phyloP scores from a whole-genome alignment of 1,139 yeast species.

The Candida smagusa region DNA sequence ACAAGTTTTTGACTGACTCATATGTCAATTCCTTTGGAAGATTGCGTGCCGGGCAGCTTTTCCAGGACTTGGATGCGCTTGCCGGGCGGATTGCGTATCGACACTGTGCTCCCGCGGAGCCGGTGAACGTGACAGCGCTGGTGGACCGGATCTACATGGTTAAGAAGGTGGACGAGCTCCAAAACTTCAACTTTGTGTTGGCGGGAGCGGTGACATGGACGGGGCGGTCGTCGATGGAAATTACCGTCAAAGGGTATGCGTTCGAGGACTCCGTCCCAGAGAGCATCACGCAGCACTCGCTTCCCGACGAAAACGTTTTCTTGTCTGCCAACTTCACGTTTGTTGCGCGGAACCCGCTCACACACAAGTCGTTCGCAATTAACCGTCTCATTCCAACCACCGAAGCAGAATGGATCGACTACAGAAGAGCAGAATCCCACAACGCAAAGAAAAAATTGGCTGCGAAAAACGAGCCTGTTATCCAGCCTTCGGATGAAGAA shows the following conservation, averaged over 20 bases:
- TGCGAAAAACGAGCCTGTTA: conserved; percentile 59
- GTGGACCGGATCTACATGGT: conserved; percentile 90
- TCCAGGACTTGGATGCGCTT: conserved; percentile 86
- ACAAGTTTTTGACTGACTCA: conserved; percentile 77
- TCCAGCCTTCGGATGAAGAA: conserved; percentile 75
- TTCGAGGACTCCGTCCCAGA: conserved; percentile 51
- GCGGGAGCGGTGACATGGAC: conserved; percentile 94
- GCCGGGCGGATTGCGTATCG: conserved; percentile 86
- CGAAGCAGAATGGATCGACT: conserved; percentile 77
- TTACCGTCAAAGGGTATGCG: conserved; percentile 83
- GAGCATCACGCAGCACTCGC: conserved; percentile 42
- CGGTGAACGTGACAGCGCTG: conserved; percentile 90
- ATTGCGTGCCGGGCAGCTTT: conserved; percentile 84
- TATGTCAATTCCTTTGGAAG: conserved; percentile 88
- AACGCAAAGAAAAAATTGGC: conserved; percentile 79
- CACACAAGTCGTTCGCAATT: conserved; percentile 83
- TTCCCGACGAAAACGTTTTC: conserved; percentile 49
- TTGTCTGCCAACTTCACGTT: conserved; percentile 89
- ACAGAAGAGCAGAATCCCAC: conserved; percentile 84
- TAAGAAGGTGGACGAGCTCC: conserved; percentile 76
- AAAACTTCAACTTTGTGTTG: conserved; percentile 69
- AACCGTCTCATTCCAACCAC: conserved; percentile 73
- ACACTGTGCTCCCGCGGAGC: conserved; percentile 88
- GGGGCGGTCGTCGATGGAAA: conserved; percentile 93
- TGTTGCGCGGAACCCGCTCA: conserved; percentile 89